Percentiles rank a stretch among this genome's conserved stretches.
Evolutionary conservation across 495 filamentous ascomycete genomes (phyloP).

Genomic region (Penicillium atrosanguineum): DNA sequence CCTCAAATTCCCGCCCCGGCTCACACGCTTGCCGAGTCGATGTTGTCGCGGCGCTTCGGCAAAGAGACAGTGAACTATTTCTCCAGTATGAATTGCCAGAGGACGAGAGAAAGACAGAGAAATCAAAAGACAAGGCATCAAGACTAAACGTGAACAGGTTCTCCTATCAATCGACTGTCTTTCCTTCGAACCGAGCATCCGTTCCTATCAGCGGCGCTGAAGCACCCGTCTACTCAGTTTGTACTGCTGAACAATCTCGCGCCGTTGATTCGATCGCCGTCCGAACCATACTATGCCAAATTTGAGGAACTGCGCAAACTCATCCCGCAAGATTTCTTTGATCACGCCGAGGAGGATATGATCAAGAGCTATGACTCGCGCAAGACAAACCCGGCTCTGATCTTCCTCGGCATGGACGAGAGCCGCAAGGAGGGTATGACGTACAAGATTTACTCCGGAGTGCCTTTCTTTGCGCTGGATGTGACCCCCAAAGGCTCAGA

Average conservation of each 20-base stretch:
- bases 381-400: conserved; percentile 59
- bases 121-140: not conserved
- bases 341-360: conserved; percentile 67
- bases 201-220: conserved; percentile 76
- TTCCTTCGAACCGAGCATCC: conserved; percentile 78
- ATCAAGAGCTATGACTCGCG: conserved; percentile 73
- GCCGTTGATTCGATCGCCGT: conserved; percentile 61
- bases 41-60: conserved; percentile 85
- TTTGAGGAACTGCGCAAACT: conserved; percentile 64
- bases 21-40: conserved; percentile 69
- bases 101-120: not conserved
- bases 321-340: conserved; percentile 70
- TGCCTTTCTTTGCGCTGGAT: conserved; percentile 86
- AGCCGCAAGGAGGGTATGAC: conserved; percentile 47
- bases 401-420: conserved; percentile 90
- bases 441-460: conserved; percentile 66
- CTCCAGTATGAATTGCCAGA: conserved; percentile 54
- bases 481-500: conserved; percentile 68
- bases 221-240: conserved; percentile 67
- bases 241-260: conserved; percentile 75
- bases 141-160: conserved; percentile 46
- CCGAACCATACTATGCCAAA: conserved; percentile 59
- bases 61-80: conserved; percentile 94
- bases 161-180: conserved; percentile 73
- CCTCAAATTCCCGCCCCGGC: conserved; percentile 53